phyloP scores from a whole-genome alignment of 2,329 filamentous ascomycete species.

The Cadophora luteo-olivacea region DNA sequence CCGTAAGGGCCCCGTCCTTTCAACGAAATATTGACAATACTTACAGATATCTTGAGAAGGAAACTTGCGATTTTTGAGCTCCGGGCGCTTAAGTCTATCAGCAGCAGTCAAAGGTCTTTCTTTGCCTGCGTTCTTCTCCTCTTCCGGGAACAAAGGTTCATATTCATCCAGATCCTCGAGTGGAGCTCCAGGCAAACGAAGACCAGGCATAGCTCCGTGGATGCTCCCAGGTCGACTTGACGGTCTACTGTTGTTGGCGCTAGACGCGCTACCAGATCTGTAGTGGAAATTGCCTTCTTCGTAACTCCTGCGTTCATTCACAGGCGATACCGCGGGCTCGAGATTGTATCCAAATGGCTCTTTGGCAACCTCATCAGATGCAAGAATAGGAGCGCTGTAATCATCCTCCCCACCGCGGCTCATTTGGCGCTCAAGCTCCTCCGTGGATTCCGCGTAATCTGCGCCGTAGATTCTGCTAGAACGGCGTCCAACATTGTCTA shows the following conservation, averaged over 20 bases:
- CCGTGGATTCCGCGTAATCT: slow-evolving; percentile 51
- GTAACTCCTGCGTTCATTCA: slow-evolving; percentile 66
- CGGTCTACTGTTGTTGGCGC: slow-evolving; percentile 52
- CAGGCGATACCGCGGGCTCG: slow-evolving; percentile 83
- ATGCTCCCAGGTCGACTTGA: slow-evolving; percentile 69
- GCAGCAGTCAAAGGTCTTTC: slow-evolving; percentile 57
- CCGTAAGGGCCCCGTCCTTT: too few species aligned
- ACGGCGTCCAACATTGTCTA: slow-evolving; percentile 68
- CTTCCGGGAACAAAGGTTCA: slow-evolving; percentile 90
- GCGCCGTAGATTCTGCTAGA: slow-evolving; percentile 52
- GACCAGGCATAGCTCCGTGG: slow-evolving; percentile 60
- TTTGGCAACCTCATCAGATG: slow-evolving; percentile 84
- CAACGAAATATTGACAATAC: background rate
- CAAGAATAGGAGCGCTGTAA: slow-evolving; percentile 82
- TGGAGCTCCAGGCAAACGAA: slow-evolving; percentile 63
- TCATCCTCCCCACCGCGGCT: slow-evolving; percentile 53
- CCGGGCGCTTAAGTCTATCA: slow-evolving; percentile 62
- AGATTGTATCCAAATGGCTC: slow-evolving; percentile 71
- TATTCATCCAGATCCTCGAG: slow-evolving; percentile 92
- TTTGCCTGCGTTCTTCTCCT: slow-evolving; percentile 58
- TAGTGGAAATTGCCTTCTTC: slow-evolving; percentile 60
- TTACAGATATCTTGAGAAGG: slow-evolving; percentile 89
- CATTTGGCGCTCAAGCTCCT: slow-evolving; percentile 49
- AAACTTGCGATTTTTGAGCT: slow-evolving; percentile 71
- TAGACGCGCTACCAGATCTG: slow-evolving; percentile 54